Evolutionary conservation across 192 early-diverging fungal species (phyloP).

Genomic region (Backusella luteola): DNA sequence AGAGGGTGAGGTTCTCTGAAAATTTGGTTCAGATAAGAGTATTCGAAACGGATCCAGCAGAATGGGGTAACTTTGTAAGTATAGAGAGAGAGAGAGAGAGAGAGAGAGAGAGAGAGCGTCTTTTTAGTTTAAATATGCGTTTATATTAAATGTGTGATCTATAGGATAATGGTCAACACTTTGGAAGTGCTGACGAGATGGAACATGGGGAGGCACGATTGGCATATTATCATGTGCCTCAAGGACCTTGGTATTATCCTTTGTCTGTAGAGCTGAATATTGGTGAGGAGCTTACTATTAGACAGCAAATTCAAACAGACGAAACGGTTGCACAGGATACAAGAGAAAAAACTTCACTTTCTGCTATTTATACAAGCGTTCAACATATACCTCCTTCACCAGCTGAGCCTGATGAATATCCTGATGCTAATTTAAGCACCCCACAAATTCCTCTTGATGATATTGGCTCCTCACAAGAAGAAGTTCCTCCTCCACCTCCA

Average conservation of each 20-base stretch:
- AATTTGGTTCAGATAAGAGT: slow-evolving; percentile 9
- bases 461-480: not conserved
- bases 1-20: slow-evolving; percentile 15
- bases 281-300: not conserved
- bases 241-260: slow-evolving; percentile 9
- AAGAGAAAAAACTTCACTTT: slow-evolving; percentile 4
- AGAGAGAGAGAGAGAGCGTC: not conserved
- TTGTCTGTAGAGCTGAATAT: not conserved
- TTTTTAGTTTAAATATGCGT: not conserved
- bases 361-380: slow-evolving; percentile 22
- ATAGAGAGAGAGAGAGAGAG: not conserved
- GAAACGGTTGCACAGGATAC: not conserved
- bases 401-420: slow-evolving; percentile 17
- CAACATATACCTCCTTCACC: slow-evolving; percentile 26
- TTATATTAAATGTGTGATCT: not conserved
- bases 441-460: not conserved
- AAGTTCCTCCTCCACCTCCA: not conserved
- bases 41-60: slow-evolving; percentile 15
- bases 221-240: not conserved
- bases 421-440: not conserved
- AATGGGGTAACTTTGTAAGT: slow-evolving; percentile 12
- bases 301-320: not conserved
- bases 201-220: not conserved
- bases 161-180: not conserved
- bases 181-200: not conserved